A percentile compares a stretch with the other conserved stretches of the same genome.
Evolutionary conservation across 169 alveolate genomes (phyloP).

Genomic region (Theileria equi): DNA sequence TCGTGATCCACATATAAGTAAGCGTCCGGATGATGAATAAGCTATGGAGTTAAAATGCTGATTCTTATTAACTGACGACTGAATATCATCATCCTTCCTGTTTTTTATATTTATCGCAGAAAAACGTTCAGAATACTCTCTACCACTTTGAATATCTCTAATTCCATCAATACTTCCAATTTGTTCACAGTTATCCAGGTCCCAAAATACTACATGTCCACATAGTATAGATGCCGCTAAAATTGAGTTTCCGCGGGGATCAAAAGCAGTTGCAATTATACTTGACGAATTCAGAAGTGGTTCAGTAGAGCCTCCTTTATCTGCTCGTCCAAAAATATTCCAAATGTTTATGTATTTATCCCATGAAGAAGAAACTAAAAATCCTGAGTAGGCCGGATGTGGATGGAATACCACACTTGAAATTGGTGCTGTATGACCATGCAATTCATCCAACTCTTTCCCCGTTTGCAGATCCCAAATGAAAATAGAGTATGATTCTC

Average conservation of each 20-base stretch:
- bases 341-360: conserved; percentile 87
- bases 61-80: conserved; percentile 56
- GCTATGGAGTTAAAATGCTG: conserved; percentile 72
- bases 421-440: conserved; percentile 93
- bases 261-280: conserved; percentile 84
- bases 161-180: conserved; percentile 85
- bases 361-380: conserved; percentile 94
- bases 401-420: conserved; percentile 85
- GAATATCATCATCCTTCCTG: conserved; percentile 25
- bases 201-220: conserved; percentile 83
- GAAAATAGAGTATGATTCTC: conserved; percentile 79
- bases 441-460: conserved; percentile 67
- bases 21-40: conserved; percentile 67
- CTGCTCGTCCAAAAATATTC: conserved; percentile 77
- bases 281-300: conserved; percentile 84
- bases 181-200: conserved; percentile 70
- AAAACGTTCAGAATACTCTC: conserved; percentile 69
- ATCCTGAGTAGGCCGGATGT: conserved; percentile 71
- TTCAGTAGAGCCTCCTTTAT: conserved; percentile 88
- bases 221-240: conserved; percentile 80
- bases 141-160: conserved; percentile 79
- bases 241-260: conserved; percentile 88
- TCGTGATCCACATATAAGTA: conserved; percentile 68
- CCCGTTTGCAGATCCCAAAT: conserved; percentile 80
- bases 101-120: conserved; percentile 65